Percentiles rank a stretch among this genome's conserved stretches.
These are phyloP conservation scores for Leishmania amazonensis DNA, from an alignment of 208 protist genomes.

Conservation along the genomic window DNA sequence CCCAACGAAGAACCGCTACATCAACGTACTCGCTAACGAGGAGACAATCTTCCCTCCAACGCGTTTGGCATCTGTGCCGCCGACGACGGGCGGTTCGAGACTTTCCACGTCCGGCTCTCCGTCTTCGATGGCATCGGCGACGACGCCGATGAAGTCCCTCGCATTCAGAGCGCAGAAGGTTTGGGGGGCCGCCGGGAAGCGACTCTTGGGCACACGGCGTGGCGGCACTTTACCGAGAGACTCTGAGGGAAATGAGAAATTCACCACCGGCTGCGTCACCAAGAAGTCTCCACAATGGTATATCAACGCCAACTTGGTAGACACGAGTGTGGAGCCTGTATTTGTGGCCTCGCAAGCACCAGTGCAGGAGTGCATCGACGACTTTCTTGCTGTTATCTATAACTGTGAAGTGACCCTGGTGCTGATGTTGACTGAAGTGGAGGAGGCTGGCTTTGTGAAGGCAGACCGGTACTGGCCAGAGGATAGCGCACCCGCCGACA, in stretches of 20 bases:
- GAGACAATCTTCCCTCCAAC: constrained; percentile 63
- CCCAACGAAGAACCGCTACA: constrained; percentile 70
- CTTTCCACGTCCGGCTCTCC: background rate
- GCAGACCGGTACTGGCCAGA: constrained; percentile 84
- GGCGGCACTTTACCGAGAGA: background rate
- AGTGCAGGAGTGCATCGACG: constrained; percentile 51
- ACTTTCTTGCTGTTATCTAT: constrained; percentile 57
- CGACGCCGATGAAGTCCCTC: background rate
- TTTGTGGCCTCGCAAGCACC: constrained; percentile 89
- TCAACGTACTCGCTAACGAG: constrained; percentile 84
- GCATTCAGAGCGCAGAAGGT: background rate
- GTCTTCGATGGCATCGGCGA: background rate
- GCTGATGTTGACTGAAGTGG: constrained; percentile 75
- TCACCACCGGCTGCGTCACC: background rate
- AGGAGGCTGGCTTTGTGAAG: constrained; percentile 64
- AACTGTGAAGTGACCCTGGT: constrained; percentile 58
- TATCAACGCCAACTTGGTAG: constrained; percentile 65
- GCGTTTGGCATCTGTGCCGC: background rate
- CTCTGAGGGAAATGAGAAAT: background rate
- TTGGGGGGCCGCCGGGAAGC: constrained; percentile 6
- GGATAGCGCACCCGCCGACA: constrained; percentile 16
- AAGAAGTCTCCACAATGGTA: constrained; percentile 34
- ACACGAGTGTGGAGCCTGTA: constrained; percentile 37
- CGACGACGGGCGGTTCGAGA: background rate
- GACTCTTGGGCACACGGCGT: constrained; percentile 14